Percentiles rank a stretch among this genome's conserved stretches.
phyloP scores from a whole-genome alignment of 176 grass and related monocot genomes.

The Carex cristatella region DNA sequence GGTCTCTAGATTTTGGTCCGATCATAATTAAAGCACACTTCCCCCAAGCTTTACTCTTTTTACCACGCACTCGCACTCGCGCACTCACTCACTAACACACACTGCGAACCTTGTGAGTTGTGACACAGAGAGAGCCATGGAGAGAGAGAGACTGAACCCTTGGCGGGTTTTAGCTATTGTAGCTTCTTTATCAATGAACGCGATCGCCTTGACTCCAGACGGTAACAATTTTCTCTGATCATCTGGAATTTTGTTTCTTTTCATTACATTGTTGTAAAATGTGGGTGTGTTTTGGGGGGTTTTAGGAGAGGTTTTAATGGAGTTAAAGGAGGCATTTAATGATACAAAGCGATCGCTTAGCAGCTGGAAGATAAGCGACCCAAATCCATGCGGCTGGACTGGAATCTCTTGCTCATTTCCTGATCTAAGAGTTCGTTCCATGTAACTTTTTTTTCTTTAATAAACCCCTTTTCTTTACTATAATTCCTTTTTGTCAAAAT shows the following conservation, averaged over 20 bases:
- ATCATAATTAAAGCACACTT: constrained; percentile 22
- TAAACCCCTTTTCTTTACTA: neutral
- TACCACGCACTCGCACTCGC: neutral
- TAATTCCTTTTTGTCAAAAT: neutral
- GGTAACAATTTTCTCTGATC: constrained; percentile 32
- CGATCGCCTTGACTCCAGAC: constrained; percentile 51
- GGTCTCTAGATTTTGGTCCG: constrained; percentile 3
- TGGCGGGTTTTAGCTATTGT: constrained; percentile 1
- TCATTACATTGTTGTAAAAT: neutral
- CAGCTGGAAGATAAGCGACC: constrained; percentile 54
- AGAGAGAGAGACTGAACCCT: neutral
- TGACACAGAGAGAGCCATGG: constrained; percentile 1
- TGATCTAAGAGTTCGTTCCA: constrained; percentile 93
- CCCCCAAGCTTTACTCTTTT: neutral
- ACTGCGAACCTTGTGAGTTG: neutral
- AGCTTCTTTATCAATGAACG: neutral
- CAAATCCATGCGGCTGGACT: constrained; percentile 74
- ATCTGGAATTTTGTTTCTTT: neutral
- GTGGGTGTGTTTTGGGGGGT: neutral
- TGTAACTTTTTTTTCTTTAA: constrained; percentile 23
- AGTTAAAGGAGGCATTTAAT: constrained; percentile 80
- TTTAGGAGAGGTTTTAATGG: constrained; percentile 66
- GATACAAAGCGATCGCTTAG: constrained; percentile 46
- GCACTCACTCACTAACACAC: neutral
- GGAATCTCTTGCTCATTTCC: constrained; percentile 94